Evolutionary conservation across 2,329 filamentous ascomycete genomes (phyloP).

Genomic region (Whalleya microplaca): DNA sequence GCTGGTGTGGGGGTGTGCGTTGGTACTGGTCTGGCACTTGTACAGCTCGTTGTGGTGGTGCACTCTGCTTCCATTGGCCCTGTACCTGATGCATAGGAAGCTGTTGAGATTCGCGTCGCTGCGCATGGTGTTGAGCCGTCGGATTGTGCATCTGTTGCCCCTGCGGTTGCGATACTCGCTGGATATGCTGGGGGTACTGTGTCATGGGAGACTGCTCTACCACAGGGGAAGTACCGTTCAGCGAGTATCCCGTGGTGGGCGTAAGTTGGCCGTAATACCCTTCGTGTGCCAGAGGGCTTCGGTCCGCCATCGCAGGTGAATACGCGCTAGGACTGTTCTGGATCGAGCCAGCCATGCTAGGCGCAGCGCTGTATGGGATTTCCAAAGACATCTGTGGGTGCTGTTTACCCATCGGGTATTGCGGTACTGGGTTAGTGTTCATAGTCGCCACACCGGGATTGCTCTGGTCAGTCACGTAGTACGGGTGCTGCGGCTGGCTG

Average conservation of each 20-base stretch:
- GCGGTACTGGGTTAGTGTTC: slow-evolving; percentile 55
- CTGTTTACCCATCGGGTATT: slow-evolving; percentile 57
- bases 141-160: slow-evolving; percentile 21
- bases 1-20: slow-evolving; percentile 24
- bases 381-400: slow-evolving; percentile 53
- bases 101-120: too few species aligned
- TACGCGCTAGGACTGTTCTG: slow-evolving; percentile 64
- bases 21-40: too few species aligned
- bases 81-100: too few species aligned
- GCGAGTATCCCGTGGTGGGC: slow-evolving; percentile 17
- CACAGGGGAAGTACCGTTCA: slow-evolving; percentile 47
- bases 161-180: slow-evolving; percentile 38
- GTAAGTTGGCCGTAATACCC: slow-evolving; percentile 59
- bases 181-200: slow-evolving; percentile 48
- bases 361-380: slow-evolving; percentile 53
- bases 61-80: neutral
- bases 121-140: slow-evolving; percentile 38
- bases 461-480: slow-evolving; percentile 64
- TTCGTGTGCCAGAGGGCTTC: slow-evolving; percentile 57
- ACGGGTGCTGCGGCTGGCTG: slow-evolving; percentile 49
- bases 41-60: too few species aligned
- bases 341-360: slow-evolving; percentile 53
- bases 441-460: slow-evolving; percentile 66
- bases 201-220: slow-evolving; percentile 48
- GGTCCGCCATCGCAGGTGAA: slow-evolving; percentile 54